Evolutionary conservation across 2,329 filamentous ascomycete species (phyloP).

Genomic region (Colletotrichum destructivum): DNA sequence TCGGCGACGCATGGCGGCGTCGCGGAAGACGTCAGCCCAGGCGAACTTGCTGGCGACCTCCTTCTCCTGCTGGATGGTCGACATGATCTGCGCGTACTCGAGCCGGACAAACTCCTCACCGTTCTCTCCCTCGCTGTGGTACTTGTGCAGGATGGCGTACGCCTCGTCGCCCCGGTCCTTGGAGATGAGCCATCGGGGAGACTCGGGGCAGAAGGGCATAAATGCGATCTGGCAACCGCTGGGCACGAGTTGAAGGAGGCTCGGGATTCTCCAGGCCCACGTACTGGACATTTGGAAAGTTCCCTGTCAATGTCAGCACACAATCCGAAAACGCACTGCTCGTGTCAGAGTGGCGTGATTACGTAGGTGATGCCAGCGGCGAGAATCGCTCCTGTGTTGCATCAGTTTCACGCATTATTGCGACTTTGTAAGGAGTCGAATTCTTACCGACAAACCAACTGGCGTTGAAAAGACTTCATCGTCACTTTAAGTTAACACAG

Average conservation of each 20-base stretch:
- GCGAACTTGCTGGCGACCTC: constrained; percentile 61
- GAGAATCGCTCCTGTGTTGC: constrained; percentile 8
- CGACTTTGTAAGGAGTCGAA: no score
- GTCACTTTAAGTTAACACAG: not conserved
- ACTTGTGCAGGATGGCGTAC: constrained; percentile 53
- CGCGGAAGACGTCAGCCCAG: constrained; percentile 53
- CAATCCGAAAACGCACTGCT: no score
- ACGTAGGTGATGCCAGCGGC: constrained; percentile 33
- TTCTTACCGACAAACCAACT: constrained; percentile 31
- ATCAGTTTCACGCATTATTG: not conserved
- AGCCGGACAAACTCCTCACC: constrained; percentile 66
- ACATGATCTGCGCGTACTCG: constrained; percentile 70
- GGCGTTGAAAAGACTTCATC: constrained; percentile 59
- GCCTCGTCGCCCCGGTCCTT: constrained; percentile 53
- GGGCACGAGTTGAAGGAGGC: constrained; percentile 40
- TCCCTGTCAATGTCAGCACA: not conserved
- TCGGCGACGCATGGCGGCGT: constrained; percentile 57
- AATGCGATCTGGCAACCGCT: constrained; percentile 47
- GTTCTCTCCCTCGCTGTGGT: constrained; percentile 66
- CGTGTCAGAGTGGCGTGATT: not conserved
- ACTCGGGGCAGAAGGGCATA: constrained; percentile 55
- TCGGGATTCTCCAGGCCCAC: constrained; percentile 39
- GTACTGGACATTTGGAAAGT: constrained; percentile 33
- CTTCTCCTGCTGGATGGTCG: constrained; percentile 63
- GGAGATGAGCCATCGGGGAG: constrained; percentile 52